Base-by-base conservation (phyloP, 176 grass and related monocot genomes). In the Areca catechu region DNA sequence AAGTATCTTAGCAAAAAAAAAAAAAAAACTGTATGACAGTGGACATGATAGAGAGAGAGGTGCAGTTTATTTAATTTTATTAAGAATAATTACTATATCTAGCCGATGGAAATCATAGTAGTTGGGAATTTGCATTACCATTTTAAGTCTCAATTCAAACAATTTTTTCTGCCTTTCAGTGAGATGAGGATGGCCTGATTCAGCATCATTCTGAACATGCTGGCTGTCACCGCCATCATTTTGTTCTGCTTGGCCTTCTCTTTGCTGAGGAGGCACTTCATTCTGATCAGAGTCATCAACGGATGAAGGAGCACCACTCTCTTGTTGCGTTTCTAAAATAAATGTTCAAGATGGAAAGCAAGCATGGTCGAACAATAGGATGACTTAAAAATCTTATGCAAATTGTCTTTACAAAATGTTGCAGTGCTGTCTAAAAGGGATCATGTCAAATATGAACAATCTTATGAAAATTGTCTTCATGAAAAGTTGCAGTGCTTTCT, bases 151-250 rank as follows among this genome's bases (percentile, higher is more conserved):
- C 57, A 97, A 67, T 1, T 88, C 78, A 20, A 91, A 90, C 18
- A 97, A 5, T 18, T 91, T 85, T 54, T 70, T 88, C 83, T 91
- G 87, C 58, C 91, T 95, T 55, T 85, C 86, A 0, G 79, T 88
- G 80, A 97, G 86, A 68, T 88, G 83, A 3, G 78, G 80, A 20
- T 88, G 80, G 6, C 80, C 86, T 19, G 85, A 70, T 4, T 73
- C 67, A 1, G 67, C 54, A 4, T 34, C 72, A 17, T 70, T 56
- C 3, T 64, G 72, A 28, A 67, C 79, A 50, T 62, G 60, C 22
- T 2, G 22, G 22, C 4, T 63, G 5, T 23, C 56, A 24, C 16
- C 57, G 37, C 52, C 66, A 63, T 70, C 75, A 17, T 72, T 67
- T 15, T 29, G 19, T 55, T 57, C 60, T 57, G 49, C 23, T 52